Evolutionary conservation across 768 basidiomycete genomes (phyloP).

Genomic region (Pilatotrama ljubarskyi): DNA sequence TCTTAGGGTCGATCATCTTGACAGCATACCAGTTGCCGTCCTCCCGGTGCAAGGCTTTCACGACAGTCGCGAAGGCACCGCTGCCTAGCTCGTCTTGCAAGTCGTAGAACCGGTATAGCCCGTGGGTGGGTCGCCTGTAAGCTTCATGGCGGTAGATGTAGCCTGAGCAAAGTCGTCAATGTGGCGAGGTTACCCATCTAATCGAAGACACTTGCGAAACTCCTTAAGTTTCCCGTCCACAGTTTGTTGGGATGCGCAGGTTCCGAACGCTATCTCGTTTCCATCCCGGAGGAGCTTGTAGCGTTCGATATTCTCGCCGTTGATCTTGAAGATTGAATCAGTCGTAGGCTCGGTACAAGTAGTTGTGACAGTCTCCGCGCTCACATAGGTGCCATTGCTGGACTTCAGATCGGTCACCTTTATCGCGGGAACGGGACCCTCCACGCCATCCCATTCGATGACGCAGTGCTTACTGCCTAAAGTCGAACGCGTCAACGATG

Average conservation of each 20-base stretch:
- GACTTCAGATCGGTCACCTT: constrained; percentile 51
- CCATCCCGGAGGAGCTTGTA: constrained; percentile 66
- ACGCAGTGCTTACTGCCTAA: constrained; percentile 54
- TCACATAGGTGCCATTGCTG: constrained; percentile 43
- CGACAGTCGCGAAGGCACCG: constrained; percentile 88
- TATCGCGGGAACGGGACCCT: constrained; percentile 39
- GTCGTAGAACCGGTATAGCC: constrained; percentile 66
- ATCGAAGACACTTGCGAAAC: constrained; percentile 59
- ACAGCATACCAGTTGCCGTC: constrained; percentile 79
- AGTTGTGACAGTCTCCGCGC: no score
- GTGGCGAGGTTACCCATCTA: neutral
- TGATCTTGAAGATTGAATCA: constrained; percentile 48
- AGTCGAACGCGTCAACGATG: neutral
- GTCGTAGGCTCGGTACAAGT: neutral
- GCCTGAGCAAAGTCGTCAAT: constrained; percentile 45
- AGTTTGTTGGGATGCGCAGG: constrained; percentile 41
- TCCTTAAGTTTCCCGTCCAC: constrained; percentile 52
- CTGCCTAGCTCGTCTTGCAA: constrained; percentile 71
- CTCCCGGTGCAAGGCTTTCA: constrained; percentile 69
- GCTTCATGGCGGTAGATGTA: constrained; percentile 71
- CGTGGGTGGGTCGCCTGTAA: constrained; percentile 37
- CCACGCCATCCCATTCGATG: constrained; percentile 58
- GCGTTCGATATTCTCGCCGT: constrained; percentile 55
- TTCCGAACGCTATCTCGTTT: constrained; percentile 85
- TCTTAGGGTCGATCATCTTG: constrained; percentile 69